These are phyloP conservation scores for Scalesia atractyloides DNA, from an alignment of 129 eudicot species.

Conservation along the genomic window DNA sequence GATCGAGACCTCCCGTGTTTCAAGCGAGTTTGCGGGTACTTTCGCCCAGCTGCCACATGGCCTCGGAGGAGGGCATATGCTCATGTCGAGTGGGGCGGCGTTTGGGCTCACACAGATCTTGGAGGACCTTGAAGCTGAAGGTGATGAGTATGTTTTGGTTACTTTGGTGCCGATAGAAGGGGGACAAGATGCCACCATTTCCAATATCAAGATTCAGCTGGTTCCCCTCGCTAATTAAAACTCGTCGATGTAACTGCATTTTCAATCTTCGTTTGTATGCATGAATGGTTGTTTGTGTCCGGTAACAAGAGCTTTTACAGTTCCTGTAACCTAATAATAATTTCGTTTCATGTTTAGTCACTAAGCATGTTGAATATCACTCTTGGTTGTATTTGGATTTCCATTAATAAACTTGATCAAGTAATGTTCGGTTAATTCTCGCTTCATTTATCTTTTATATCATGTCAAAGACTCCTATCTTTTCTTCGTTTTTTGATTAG, in stretches of 20 bases:
- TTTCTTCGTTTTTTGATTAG: no score
- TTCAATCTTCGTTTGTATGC: not conserved
- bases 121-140: slow-evolving; percentile 57
- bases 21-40: slow-evolving; percentile 59
- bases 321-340: not conserved
- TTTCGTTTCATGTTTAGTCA: not conserved
- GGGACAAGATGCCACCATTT: slow-evolving; percentile 22
- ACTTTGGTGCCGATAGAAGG: slow-evolving; percentile 46
- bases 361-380: not conserved
- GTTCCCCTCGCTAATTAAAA: slow-evolving; percentile 4
- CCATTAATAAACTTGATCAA: no score
- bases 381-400: no score
- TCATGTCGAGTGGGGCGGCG: slow-evolving; percentile 17
- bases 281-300: not conserved
- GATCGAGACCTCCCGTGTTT: slow-evolving; percentile 27
- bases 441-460: no score
- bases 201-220: slow-evolving; percentile 37
- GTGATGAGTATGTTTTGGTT: slow-evolving; percentile 47
- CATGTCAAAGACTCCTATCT: no score
- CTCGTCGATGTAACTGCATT: not conserved
- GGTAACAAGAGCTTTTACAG: not conserved
- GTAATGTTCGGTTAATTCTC: no score
- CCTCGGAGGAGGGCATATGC: not conserved
- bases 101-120: slow-evolving; percentile 47
- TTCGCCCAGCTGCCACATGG: slow-evolving; percentile 44